Percentiles rank a stretch among this genome's conserved stretches.
Evolutionary conservation across 2,329 filamentous ascomycete genomes (phyloP).

Genomic region (Bertia moriformis): DNA sequence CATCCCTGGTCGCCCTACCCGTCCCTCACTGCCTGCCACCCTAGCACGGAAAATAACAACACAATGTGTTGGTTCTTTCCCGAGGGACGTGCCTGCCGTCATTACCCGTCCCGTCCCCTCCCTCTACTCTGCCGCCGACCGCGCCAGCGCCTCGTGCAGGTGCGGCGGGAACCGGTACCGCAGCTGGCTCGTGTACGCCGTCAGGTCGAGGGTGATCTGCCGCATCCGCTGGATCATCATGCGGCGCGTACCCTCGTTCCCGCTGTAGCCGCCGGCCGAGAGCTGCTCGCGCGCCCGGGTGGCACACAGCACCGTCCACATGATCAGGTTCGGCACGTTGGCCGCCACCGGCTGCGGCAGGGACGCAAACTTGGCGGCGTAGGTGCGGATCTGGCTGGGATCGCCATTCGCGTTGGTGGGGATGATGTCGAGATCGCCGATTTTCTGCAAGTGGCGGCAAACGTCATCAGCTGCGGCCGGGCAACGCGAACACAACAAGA

Average conservation of each 20-base stretch:
- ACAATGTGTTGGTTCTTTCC: too few species aligned
- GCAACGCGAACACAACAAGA: neutral
- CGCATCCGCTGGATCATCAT: constrained; percentile 57
- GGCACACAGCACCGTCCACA: constrained; percentile 87
- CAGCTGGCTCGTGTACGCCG: constrained; percentile 85
- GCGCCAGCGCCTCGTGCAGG: constrained; percentile 76
- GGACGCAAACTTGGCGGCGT: constrained; percentile 66
- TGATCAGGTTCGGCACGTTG: constrained; percentile 78
- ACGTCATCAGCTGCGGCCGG: constrained; percentile 8
- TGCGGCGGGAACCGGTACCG: constrained; percentile 77
- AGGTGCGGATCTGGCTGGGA: constrained; percentile 62
- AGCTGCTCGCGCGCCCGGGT: constrained; percentile 63
- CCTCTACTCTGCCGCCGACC: constrained; percentile 56
- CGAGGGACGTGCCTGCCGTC: too few species aligned
- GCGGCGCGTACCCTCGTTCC: constrained; percentile 48
- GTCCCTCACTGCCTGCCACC: too few species aligned
- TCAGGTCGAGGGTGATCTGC: constrained; percentile 75
- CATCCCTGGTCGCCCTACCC: too few species aligned
- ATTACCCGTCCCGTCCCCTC: neutral
- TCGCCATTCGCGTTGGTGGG: constrained; percentile 65
- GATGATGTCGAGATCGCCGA: constrained; percentile 62
- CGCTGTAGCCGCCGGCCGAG: constrained; percentile 58
- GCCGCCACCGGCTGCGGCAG: constrained; percentile 70
- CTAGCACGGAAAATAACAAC: too few species aligned
- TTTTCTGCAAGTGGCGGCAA: constrained; percentile 41